Percentiles rank a stretch among this genome's conserved stretches.
Evolutionary conservation across 495 filamentous ascomycete genomes (phyloP).

Genomic region (Xylaria telfairii): DNA sequence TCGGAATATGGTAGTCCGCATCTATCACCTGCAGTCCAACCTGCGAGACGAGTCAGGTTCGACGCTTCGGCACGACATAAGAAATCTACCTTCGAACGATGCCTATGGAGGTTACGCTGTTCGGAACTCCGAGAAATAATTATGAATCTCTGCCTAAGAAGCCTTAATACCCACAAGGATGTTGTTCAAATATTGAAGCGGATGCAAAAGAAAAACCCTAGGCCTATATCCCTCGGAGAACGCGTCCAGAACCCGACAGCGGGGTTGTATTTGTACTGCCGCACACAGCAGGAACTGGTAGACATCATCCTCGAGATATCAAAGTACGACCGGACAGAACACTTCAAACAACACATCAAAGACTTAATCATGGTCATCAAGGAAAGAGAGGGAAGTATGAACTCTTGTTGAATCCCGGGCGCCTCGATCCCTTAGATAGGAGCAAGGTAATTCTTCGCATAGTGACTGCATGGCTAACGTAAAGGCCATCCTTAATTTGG

Average conservation of each 20-base stretch:
- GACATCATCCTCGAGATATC: slow-evolving; percentile 23
- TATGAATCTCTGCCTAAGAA: slow-evolving; percentile 24
- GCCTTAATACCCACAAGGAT: slow-evolving; percentile 14
- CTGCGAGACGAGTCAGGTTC: neutral
- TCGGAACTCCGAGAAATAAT: slow-evolving; percentile 26
- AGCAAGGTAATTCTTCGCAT: too few species aligned
- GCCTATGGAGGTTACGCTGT: slow-evolving; percentile 12
- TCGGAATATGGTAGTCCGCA: slow-evolving; percentile 7
- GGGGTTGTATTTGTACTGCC: slow-evolving; percentile 24
- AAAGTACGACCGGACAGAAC: neutral
- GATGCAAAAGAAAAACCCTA: slow-evolving; percentile 15
- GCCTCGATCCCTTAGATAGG: neutral
- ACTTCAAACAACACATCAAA: slow-evolving; percentile 14
- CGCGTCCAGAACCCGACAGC: slow-evolving; percentile 14
- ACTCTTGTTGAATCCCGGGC: neutral
- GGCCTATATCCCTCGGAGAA: neutral
- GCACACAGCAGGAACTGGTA: slow-evolving; percentile 14
- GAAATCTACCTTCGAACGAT: neutral
- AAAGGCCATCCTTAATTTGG: too few species aligned
- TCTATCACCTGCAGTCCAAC: neutral
- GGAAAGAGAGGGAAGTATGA: slow-evolving; percentile 1
- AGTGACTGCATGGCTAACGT: neutral
- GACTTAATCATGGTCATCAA: slow-evolving; percentile 14
- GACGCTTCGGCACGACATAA: neutral
- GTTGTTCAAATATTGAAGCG: slow-evolving; percentile 20